Conservation (phyloP, 768 basidiomycete genomes). For the Xerocomellus chrysenteron region DNA sequence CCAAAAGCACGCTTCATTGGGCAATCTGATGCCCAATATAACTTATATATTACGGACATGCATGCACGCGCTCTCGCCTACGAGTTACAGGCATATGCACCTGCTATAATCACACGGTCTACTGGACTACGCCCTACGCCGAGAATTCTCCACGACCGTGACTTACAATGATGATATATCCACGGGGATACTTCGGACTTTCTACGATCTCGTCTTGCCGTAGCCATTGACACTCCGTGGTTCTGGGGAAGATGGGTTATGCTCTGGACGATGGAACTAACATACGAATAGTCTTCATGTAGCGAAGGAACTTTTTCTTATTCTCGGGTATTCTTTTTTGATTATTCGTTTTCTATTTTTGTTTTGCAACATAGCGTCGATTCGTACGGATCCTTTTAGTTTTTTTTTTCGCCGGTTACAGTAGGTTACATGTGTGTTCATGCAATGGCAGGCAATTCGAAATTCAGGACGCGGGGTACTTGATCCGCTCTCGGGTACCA, state of each 20-base stretch:
- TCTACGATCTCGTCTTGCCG: conserved; percentile 23
- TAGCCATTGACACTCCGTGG: not conserved
- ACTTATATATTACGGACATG: conserved; percentile 31
- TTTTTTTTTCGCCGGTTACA: conserved; percentile 1
- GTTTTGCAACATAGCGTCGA: conserved; percentile 24
- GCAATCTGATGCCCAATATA: conserved; percentile 18
- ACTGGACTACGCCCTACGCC: conserved; percentile 6
- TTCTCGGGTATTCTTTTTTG: conserved; percentile 6
- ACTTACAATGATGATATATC: conserved; percentile 28
- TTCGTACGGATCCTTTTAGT: conserved; percentile 26
- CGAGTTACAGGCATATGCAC: conserved; percentile 16
- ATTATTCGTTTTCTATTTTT: conserved; percentile 34
- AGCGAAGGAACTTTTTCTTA: conserved; percentile 13
- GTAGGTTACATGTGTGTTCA: conserved; percentile 6
- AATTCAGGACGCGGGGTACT: not conserved
- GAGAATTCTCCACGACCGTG: conserved; percentile 15
- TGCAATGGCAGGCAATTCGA: conserved; percentile 9
- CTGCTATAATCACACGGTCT: conserved; percentile 30
- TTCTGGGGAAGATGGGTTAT: conserved; percentile 3
- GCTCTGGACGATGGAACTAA: conserved; percentile 25
- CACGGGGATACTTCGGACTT: conserved; percentile 18
- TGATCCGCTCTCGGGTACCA: not conserved
- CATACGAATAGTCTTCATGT: conserved; percentile 32
- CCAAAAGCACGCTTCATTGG: conserved; percentile 18
- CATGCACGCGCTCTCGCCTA: conserved; percentile 21